Evolutionary conservation across 371 early-diverging fungal genomes (phyloP), one percentile per base, ranked within the genome.

Genomic region (Syncephalastrum sp.): DNA sequence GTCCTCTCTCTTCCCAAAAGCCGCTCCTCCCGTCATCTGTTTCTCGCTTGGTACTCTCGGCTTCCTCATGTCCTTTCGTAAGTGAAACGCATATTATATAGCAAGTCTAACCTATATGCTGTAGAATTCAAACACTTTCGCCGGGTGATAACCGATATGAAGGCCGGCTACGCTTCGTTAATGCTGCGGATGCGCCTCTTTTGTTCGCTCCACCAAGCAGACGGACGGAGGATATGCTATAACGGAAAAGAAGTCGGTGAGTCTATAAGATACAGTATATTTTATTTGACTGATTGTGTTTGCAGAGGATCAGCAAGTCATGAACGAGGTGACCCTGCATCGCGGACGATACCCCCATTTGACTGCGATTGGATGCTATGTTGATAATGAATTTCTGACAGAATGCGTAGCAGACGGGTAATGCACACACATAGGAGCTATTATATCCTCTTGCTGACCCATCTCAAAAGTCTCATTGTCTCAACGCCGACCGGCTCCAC

Each of bases 401-500:
- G 89, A 91, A 56, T 93, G 89, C 15, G 90, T 96, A 12, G 94
- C 92, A 63, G 38, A 33, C 38, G 38, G 38, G 38, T 33, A 33
- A 33, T 10, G 0, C 12, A 2, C 29, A 33, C 10, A 33, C 12
- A 12, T 2, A 12, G 8, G 1, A 33, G 8, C 38, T 1, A 6
- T 10, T 2, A 33, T 10, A 12, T 33, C 12, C 38, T 5, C 38
- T 33, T 46, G 21, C 21, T 42, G 27, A 41, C 47, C 7, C 16
- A 45, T 19, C 24, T 33, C 25, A 47, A 38, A 66, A 79, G 91
- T 2, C 64, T 92, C 19, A 87, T 96, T 44, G 86, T 96, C 1
- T 86, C 91, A 5, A 95, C 98, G 4, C 96, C 97, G 0, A 96
- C 97, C 6, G 97, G 97, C 4, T 94, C 95, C 4, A 97, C 97